Base-by-base conservation (phyloP, 2,329 filamentous ascomycete species). In the Aspergillus viridinutans region DNA sequence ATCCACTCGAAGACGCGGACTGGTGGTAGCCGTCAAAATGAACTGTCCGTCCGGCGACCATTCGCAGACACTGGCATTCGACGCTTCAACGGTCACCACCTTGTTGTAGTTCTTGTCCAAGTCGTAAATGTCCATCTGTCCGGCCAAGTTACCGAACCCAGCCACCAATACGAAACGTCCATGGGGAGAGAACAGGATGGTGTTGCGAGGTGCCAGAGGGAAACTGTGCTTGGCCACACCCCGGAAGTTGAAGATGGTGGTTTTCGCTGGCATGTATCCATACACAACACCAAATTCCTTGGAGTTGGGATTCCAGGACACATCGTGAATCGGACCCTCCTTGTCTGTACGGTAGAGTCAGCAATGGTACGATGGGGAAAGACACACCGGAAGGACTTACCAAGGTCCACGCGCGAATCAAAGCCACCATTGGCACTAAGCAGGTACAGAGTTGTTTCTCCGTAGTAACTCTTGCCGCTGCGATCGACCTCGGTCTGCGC, bases 211-310 rank as follows among this genome's bases (percentile, higher is more conserved):
- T 3, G 82, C 88, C 53, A 97, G 83, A 52, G 91, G 85, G 77
- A 99, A 97, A 58, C 83, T 90, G 76, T 97, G 90, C 57, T 88
- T 89, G 21, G 89, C 82, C 58, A 92, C 84, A 61, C 90, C 94
- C 61, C 90, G 88, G 67, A 89, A 85, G 75, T 97, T 97, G 84
- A 97, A 99, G 65, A 99, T 94, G 65, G 93, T 97, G 3, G 93
- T 94, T 83, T 97, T 97, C 55, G 94, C 90, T n/a, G 94, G 94
- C 92, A 97, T 97, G 76, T 90, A 97, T 60, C 94, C 94, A 72
- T 99, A 99, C 17, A 97, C 88, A 32, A 99, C 94, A 71, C 92
- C 93, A 70, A 99, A 99, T 76, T 97, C 93, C 79, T 92, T 95
- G 67, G 92, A 95, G 76, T 94, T 97, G 50, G 94, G 92, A 49